Base-by-base conservation (phyloP, 2,329 filamentous ascomycete species). In the Claviceps digitariae region DNA sequence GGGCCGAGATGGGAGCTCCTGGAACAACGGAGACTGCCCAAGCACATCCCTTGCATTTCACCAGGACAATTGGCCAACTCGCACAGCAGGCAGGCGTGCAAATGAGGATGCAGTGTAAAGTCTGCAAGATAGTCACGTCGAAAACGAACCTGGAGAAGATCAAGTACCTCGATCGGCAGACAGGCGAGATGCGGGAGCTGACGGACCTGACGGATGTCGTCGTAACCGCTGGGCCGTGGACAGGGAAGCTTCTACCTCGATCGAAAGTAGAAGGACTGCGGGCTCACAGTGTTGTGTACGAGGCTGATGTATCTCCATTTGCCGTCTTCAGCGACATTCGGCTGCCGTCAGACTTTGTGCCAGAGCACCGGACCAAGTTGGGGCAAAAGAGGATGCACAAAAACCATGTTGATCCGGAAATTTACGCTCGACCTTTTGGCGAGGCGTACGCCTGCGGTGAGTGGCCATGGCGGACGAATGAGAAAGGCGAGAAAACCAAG, bases 41-140 rank as follows among this genome's bases (percentile, higher is more conserved):
- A 69, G 91, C 97, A 2, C 91, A 98, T 63, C 93, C 93, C 0
- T 87, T 84, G 57, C 83, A 89, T 46, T 97, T 98, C 64, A 97
- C 93, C 0, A 91, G 81, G 0, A 76, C 83, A 17, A 94, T 97
- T 68, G 87, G 87, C 4, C 73, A 81, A 44, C 75, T 96, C 13
- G 90, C 91, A 0, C 71, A 78, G 53, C 79, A 87, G 51, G 77
- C 76, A 27, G 87, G 87, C 2, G 81, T 78, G 58, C 78, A 83
- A 23, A 75, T 96, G 52, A 73, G 81, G 31, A 74, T 84, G 45
- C 82, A 83, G 10, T 77, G 81, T 1, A 72, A 74, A 55, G 90
- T 90, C 3, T 88, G 80, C 2, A 72, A 71, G 17, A 86, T 96
- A 56, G 76, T 78, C 50, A 75, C 79, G 9, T 65, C 69, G 5